Evolutionary conservation across 1,284 basidiomycete genomes (phyloP).

Genomic region (Marasmius tenuissimus): DNA sequence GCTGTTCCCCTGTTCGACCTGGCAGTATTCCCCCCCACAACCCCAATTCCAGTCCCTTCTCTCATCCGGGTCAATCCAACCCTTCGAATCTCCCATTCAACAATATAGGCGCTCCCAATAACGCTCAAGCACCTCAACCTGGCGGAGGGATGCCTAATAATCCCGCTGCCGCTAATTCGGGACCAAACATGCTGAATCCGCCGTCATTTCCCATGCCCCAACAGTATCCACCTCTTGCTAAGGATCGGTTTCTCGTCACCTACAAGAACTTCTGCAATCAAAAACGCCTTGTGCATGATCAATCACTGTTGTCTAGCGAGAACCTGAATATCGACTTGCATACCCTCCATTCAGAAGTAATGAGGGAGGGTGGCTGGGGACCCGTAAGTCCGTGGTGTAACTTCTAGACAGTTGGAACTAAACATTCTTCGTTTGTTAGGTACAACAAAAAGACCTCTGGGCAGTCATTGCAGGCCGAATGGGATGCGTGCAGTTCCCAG

Average conservation of each 20-base stretch:
- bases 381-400: constrained; percentile 37
- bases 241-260: constrained; percentile 45
- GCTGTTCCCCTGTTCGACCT: not conserved
- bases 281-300: constrained; percentile 39
- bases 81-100: not conserved
- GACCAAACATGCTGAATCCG: not conserved
- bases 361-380: constrained; percentile 50
- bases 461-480: constrained; percentile 61
- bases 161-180: not conserved
- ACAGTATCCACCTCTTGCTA: constrained; percentile 40
- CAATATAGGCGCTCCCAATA: not conserved
- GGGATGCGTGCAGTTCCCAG: constrained; percentile 62
- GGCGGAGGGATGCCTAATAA: not conserved
- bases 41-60: not conserved
- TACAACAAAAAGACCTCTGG: constrained; percentile 61
- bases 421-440: constrained; percentile 32
- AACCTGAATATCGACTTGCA: constrained; percentile 55
- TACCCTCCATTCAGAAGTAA: constrained; percentile 54
- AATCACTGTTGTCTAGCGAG: constrained; percentile 45
- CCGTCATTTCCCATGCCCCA: not conserved
- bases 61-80: not conserved
- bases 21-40: not conserved
- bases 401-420: not conserved
- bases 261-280: constrained; percentile 48
- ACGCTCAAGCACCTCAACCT: constrained; percentile 4